Evolutionary conservation across 2,329 filamentous ascomycete genomes (phyloP).

Genomic region (Lithohypha guttulata): DNA sequence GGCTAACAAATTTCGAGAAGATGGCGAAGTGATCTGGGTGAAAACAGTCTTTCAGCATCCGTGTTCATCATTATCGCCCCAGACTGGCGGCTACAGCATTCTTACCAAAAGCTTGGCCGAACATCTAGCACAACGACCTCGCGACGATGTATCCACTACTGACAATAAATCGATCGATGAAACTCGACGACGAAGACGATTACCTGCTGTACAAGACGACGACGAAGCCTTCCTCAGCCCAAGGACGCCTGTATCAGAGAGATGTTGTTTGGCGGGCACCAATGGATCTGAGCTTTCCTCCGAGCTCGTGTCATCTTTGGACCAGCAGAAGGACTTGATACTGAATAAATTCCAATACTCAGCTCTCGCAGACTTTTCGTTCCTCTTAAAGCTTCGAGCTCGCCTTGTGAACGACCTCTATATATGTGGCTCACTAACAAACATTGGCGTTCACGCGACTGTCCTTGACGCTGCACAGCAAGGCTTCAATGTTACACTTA

Average conservation of each 20-base stretch:
- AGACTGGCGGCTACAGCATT: conserved; percentile 36
- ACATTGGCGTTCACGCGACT: conserved; percentile 82
- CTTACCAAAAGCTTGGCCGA: conserved; percentile 15
- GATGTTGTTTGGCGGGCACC: conserved; percentile 32
- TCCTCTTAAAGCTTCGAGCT: conserved; percentile 70
- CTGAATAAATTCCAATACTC: conserved; percentile 74
- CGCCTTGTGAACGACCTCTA: conserved; percentile 82
- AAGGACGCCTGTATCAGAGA: conserved; percentile 18
- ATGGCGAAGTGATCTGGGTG: conserved; percentile 73
- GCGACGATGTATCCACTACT: background rate
- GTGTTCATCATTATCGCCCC: conserved; percentile 44
- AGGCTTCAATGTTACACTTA: conserved; percentile 73
- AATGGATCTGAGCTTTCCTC: conserved; percentile 41
- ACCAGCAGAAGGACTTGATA: conserved; percentile 41
- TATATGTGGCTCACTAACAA: conserved; percentile 76
- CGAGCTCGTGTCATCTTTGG: conserved; percentile 39
- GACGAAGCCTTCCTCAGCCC: conserved; percentile 32
- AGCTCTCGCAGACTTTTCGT: conserved; percentile 62
- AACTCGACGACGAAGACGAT: background rate
- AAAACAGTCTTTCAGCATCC: conserved; percentile 61
- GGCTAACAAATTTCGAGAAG: conserved; percentile 60
- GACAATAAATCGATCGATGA: background rate
- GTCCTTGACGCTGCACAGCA: conserved; percentile 81
- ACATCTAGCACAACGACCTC: background rate
- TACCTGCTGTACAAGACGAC: conserved; percentile 24